Percentiles rank a stretch among this genome's conserved stretches.
Conservation (phyloP, 2,329 filamentous ascomycete genomes). For the Macrophomina pseudophaseolina region DNA sequence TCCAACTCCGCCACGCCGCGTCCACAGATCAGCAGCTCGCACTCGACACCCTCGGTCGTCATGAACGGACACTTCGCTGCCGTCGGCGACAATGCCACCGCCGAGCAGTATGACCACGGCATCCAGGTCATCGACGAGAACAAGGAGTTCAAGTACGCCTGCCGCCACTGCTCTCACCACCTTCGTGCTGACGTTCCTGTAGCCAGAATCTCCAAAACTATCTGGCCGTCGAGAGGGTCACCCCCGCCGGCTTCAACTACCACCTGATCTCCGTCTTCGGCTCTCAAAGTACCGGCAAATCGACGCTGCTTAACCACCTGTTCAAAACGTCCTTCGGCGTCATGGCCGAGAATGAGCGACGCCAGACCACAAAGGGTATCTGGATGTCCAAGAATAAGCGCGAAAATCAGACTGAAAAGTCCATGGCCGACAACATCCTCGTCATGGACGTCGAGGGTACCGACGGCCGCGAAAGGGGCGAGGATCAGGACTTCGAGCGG, state of each 20-base stretch:
- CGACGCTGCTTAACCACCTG: slow-evolving; percentile 91
- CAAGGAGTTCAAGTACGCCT: slow-evolving; percentile 90
- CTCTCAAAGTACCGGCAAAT: slow-evolving; percentile 98
- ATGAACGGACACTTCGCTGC: slow-evolving; percentile 84
- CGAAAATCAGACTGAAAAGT: slow-evolving; percentile 52
- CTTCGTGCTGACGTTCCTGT: slow-evolving; percentile 35
- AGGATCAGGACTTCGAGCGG: slow-evolving; percentile 98
- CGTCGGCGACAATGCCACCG: slow-evolving; percentile 67
- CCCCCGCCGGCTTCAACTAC: slow-evolving; percentile 95
- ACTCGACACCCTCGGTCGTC: slow-evolving; percentile 52
- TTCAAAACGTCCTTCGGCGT: slow-evolving; percentile 97
- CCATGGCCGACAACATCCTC: slow-evolving; percentile 96
- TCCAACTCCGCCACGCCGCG: slow-evolving; percentile 22
- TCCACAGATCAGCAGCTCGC: slow-evolving; percentile 28
- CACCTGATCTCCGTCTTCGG: slow-evolving; percentile 99
- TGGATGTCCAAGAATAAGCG: slow-evolving; percentile 98
- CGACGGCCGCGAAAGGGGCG: slow-evolving; percentile 91
- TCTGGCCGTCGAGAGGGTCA: slow-evolving; percentile 77
- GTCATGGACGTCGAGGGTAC: slow-evolving; percentile 99
- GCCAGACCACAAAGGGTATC: slow-evolving; percentile 98
- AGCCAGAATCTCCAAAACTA: slow-evolving; percentile 82
- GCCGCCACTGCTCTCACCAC: slow-evolving; percentile 6
- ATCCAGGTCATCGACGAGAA: slow-evolving; percentile 97
- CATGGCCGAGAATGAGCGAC: slow-evolving; percentile 92
- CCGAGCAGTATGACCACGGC: slow-evolving; percentile 82